Evolutionary conservation across 352 stramenopile genomes (phyloP).

Genomic region (Sclerospora graminicola): DNA sequence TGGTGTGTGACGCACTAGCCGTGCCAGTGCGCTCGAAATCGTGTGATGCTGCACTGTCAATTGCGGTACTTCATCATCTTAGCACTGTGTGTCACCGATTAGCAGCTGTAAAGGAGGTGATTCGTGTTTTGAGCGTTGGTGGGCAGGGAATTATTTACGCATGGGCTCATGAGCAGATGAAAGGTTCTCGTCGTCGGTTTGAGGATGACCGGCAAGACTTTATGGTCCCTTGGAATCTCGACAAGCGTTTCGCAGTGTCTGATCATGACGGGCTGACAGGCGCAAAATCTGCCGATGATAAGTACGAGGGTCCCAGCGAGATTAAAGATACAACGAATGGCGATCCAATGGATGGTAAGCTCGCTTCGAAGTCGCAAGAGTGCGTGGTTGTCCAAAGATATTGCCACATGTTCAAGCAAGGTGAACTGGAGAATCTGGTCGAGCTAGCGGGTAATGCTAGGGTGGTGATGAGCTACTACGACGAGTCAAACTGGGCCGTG

Average conservation of each 20-base stretch:
- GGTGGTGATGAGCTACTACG: slow-evolving; percentile 75
- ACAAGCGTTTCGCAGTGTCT: slow-evolving; percentile 51
- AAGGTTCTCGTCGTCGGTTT: slow-evolving; percentile 67
- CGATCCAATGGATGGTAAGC: slow-evolving; percentile 3
- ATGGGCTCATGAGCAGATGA: slow-evolving; percentile 79
- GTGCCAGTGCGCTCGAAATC: slow-evolving; percentile 63
- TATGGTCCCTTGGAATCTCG: slow-evolving; percentile 83
- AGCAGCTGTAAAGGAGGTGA: slow-evolving; percentile 62
- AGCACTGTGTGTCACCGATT: slow-evolving; percentile 62
- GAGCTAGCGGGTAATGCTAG: slow-evolving; percentile 40
- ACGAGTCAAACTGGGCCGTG: slow-evolving; percentile 83
- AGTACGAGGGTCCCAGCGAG: background rate
- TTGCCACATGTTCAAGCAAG: slow-evolving; percentile 85
- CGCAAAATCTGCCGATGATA: slow-evolving; percentile 3
- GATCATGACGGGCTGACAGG: slow-evolving; percentile 4
- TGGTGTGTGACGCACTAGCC: slow-evolving; percentile 63
- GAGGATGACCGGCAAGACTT: slow-evolving; percentile 64
- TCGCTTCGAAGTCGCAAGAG: slow-evolving; percentile 7
- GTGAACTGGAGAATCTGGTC: slow-evolving; percentile 65
- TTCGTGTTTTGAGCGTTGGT: slow-evolving; percentile 62
- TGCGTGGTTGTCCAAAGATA: slow-evolving; percentile 71
- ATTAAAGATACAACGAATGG: slow-evolving; percentile 4
- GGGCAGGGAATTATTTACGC: slow-evolving; percentile 75
- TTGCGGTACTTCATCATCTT: slow-evolving; percentile 79
- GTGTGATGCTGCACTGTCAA: slow-evolving; percentile 75